Evolutionary conservation across 768 basidiomycete species (phyloP), one percentile per base, ranked within the genome.

Genomic region (Tylopilus rubrobrunneus): DNA sequence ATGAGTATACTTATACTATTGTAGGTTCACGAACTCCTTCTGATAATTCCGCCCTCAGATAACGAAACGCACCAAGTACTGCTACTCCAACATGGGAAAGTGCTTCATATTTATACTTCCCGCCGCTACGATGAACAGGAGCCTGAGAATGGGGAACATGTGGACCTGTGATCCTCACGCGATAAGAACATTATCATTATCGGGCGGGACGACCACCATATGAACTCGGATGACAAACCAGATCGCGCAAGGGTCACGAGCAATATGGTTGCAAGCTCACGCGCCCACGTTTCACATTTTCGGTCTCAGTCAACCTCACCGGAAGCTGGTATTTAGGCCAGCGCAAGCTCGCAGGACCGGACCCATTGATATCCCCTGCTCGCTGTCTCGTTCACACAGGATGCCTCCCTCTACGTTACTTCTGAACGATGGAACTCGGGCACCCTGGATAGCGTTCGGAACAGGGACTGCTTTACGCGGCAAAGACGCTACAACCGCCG

Each of bases 381-480:
- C 52, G 45, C 49, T 31, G 36, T 57, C 49, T 59, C 62, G 37
- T 40, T 31, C 23, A 42, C 55, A 36, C 51, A 59, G 46, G 45
- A 71, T 73, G 59, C 19, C 62, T 28, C 61, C 68, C 39, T 62
- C 62, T 23, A 66, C 64, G 4, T 63, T 81, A 46, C 60, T 69
- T 48, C 76, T 87, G 61, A 84, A 85, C 63, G 81, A 85, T 60
- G 82, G 82, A 19, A 70, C 66, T 19, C 59, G 58, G 5, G 70
- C 78, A 36, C 85, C 86, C 15, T 79, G 77, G 78, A 68, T 85
- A 27, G 85, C 74, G 1, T 85, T 81, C 55, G 85, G 85, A 17
- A 84, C 81, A 17, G 85, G 85, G 0, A 81, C 82, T 2, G 81
- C 81, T 1, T 68, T 80, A 15, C 80, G 60, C 51, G 48, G 53